phyloP scores from a whole-genome alignment of 352 stramenopile species.

The Phytophthora cryptogea region DNA sequence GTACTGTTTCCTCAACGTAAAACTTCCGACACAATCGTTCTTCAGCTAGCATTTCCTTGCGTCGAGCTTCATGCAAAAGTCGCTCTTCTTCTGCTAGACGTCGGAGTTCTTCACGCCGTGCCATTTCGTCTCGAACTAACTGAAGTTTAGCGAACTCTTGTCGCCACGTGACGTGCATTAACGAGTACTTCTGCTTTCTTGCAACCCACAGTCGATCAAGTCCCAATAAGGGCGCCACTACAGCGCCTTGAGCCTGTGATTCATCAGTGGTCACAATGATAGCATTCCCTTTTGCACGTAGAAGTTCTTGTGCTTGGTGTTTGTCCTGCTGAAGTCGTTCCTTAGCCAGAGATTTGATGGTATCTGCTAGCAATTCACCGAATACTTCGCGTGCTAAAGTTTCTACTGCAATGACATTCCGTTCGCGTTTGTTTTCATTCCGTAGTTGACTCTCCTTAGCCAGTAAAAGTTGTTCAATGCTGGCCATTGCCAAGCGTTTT shows the following conservation, averaged over 20 bases:
- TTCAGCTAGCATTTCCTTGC: slow-evolving; percentile 74
- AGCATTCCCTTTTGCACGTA: slow-evolving; percentile 18
- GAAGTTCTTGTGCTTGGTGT: slow-evolving; percentile 23
- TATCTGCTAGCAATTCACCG: slow-evolving; percentile 22
- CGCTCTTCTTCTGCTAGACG: slow-evolving; percentile 57
- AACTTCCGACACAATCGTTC: slow-evolving; percentile 64
- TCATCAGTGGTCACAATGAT: slow-evolving; percentile 13
- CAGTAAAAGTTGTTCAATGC: slow-evolving; percentile 51
- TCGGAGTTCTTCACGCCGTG: slow-evolving; percentile 55
- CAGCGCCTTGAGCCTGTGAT: neutral
- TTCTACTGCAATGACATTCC: slow-evolving; percentile 27
- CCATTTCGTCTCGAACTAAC: slow-evolving; percentile 52
- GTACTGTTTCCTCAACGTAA: slow-evolving; percentile 66
- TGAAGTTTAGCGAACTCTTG: slow-evolving; percentile 51
- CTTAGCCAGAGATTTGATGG: slow-evolving; percentile 30
- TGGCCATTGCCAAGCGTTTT: slow-evolving; percentile 68
- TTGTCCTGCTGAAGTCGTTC: slow-evolving; percentile 28
- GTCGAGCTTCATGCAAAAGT: slow-evolving; percentile 37
- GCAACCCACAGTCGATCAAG: slow-evolving; percentile 54
- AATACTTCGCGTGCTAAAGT: slow-evolving; percentile 34
- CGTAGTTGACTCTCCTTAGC: slow-evolving; percentile 37
- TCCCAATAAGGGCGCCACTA: slow-evolving; percentile 18
- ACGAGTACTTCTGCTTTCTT: slow-evolving; percentile 39
- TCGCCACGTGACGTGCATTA: slow-evolving; percentile 47
- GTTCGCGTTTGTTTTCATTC: slow-evolving; percentile 29